Evolutionary conservation across 2,329 filamentous ascomycete species (phyloP).

Genomic region (Hypoxylon sp.): DNA sequence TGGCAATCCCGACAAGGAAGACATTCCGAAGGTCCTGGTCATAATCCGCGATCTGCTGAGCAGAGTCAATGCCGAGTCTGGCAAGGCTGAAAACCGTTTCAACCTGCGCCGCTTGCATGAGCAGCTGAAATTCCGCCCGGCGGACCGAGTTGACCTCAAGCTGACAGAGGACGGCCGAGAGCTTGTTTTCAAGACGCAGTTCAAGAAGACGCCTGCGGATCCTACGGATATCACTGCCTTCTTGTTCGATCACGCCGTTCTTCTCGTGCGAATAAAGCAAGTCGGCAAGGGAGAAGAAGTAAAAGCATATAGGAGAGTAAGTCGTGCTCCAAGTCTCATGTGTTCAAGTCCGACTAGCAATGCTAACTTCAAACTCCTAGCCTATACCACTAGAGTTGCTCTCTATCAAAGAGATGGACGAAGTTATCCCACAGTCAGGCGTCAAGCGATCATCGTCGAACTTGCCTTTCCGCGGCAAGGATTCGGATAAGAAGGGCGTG

Average conservation of each 20-base stretch:
- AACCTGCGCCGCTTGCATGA: slow-evolving; percentile 92
- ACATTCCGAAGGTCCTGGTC: slow-evolving; percentile 87
- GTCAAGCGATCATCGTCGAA: slow-evolving; percentile 89
- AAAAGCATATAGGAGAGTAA: slow-evolving; percentile 84
- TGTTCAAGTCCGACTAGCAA: background rate
- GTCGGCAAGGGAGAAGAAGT: slow-evolving; percentile 94
- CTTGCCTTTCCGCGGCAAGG: slow-evolving; percentile 62
- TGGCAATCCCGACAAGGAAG: slow-evolving; percentile 86
- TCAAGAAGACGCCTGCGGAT: slow-evolving; percentile 93
- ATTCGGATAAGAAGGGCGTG: slow-evolving; percentile 63
- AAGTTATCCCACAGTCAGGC: slow-evolving; percentile 83
- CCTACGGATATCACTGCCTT: slow-evolving; percentile 91
- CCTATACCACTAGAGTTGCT: slow-evolving; percentile 94
- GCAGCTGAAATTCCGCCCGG: slow-evolving; percentile 87
- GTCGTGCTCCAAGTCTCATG: slow-evolving; percentile 32
- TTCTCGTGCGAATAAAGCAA: slow-evolving; percentile 89
- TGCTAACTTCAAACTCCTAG: slow-evolving; percentile 48
- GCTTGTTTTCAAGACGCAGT: slow-evolving; percentile 89
- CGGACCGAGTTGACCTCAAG: slow-evolving; percentile 92
- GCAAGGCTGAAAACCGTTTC: slow-evolving; percentile 97
- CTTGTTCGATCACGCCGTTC: slow-evolving; percentile 93
- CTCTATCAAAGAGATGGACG: slow-evolving; percentile 96
- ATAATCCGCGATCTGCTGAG: slow-evolving; percentile 88
- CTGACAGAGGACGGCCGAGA: slow-evolving; percentile 93
- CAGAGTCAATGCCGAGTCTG: slow-evolving; percentile 91